Percentiles rank a stretch among this genome's conserved stretches.
These are phyloP conservation scores for Aureobasidium sp. DNA, from an alignment of 2,329 filamentous ascomycete species.

Conservation along the genomic window DNA sequence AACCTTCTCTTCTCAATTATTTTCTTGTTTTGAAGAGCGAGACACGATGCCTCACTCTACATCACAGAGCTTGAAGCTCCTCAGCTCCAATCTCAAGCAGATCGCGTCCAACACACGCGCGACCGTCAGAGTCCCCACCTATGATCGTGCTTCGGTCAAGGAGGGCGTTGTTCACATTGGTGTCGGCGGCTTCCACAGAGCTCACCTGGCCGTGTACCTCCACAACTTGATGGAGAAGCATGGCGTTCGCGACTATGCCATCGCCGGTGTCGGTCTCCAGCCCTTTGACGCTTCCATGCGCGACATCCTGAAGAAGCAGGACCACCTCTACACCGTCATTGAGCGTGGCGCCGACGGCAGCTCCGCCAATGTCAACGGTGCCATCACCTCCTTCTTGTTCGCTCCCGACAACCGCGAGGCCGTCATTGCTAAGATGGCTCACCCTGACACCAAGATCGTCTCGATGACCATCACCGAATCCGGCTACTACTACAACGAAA, in stretches of 20 bases:
- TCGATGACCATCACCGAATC: slow-evolving; percentile 52
- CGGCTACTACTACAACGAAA: slow-evolving; percentile 53
- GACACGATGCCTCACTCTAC: slow-evolving; percentile 21
- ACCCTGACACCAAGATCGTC: slow-evolving; percentile 49
- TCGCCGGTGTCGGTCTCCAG: slow-evolving; percentile 47
- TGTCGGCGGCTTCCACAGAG: slow-evolving; percentile 50
- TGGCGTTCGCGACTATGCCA: slow-evolving; percentile 41
- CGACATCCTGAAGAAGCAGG: slow-evolving; percentile 43
- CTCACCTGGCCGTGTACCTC: slow-evolving; percentile 48
- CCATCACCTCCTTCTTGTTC: slow-evolving; percentile 48
- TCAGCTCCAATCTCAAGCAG: slow-evolving; percentile 33
- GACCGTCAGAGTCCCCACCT: slow-evolving; percentile 36
- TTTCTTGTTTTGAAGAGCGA: slow-evolving; percentile 26
- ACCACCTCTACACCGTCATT: slow-evolving; percentile 48
- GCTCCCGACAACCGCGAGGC: slow-evolving; percentile 47
- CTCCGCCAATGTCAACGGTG: slow-evolving; percentile 43
- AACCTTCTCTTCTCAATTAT: not conserved
- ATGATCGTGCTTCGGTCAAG: slow-evolving; percentile 41
- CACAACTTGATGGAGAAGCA: slow-evolving; percentile 44
- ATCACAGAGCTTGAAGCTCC: slow-evolving; percentile 35
- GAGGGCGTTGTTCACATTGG: slow-evolving; percentile 51
- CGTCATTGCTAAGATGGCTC: slow-evolving; percentile 50
- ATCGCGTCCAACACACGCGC: slow-evolving; percentile 26
- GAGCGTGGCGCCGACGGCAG: slow-evolving; percentile 49
- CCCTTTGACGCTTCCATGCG: slow-evolving; percentile 47